These are phyloP conservation scores for Waltergamsia citrina DNA, from an alignment of 2,329 filamentous ascomycete genomes.

Conservation along the genomic window DNA sequence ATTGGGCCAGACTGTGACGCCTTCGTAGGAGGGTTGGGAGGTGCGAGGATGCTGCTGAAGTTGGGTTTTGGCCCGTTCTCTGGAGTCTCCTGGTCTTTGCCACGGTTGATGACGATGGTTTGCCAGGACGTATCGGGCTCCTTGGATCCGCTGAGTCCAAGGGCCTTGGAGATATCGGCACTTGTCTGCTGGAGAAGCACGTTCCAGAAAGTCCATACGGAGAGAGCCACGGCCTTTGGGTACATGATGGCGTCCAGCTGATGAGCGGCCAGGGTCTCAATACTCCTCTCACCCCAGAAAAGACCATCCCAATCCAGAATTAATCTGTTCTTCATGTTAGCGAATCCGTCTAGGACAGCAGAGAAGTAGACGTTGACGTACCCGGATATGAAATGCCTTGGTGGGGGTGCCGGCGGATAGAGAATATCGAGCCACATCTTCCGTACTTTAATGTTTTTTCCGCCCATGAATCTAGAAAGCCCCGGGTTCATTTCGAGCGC, in stretches of 20 bases:
- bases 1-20: conserved; percentile 12
- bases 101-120: conserved; percentile 16
- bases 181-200: conserved; percentile 36
- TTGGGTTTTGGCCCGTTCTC: conserved; percentile 4
- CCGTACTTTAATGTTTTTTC: conserved; percentile 36
- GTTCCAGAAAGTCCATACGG: conserved; percentile 41
- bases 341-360: too few species aligned
- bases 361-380: conserved; percentile 22
- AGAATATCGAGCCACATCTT: conserved; percentile 52
- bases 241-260: conserved; percentile 39
- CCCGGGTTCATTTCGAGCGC: conserved; percentile 29
- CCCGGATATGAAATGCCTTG: conserved; percentile 50
- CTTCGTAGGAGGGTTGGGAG: conserved; percentile 4
- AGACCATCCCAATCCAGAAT: conserved; percentile 39
- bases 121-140: conserved; percentile 19
- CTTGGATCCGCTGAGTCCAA: conserved; percentile 28
- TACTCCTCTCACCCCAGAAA: conserved; percentile 33
- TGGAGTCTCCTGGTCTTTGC: conserved; percentile 11
- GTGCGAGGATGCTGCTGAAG: conserved; percentile 6
- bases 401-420: conserved; percentile 49
- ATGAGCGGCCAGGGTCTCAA: conserved; percentile 36
- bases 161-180: conserved; percentile 28
- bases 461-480: conserved; percentile 31
- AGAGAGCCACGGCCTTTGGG: conserved; percentile 40
- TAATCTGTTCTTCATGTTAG: conserved; percentile 28